These are phyloP conservation scores for Logfia minima DNA, from an alignment of 129 eudicot species.

Conservation along the genomic window DNA sequence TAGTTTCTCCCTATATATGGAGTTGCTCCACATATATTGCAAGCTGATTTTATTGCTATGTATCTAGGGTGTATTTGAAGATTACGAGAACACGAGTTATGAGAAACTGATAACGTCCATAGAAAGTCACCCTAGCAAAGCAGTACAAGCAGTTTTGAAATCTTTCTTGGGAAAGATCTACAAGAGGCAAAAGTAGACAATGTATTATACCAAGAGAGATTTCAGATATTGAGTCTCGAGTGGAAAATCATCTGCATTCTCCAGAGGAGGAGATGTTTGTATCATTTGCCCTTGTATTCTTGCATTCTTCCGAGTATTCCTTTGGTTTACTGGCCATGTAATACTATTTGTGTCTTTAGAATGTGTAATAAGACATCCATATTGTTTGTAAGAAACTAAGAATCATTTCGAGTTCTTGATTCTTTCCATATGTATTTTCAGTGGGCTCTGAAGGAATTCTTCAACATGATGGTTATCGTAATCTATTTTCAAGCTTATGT, in stretches of 20 bases:
- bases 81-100: constrained; percentile 68
- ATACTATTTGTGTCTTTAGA: constrained; percentile 13
- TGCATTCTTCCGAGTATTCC: constrained; percentile 12
- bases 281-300: constrained; percentile 22
- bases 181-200: constrained; percentile 70
- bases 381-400: neutral
- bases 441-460: neutral
- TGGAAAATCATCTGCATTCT: constrained; percentile 8
- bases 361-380: constrained; percentile 19
- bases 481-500: too few species aligned
- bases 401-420: neutral
- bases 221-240: constrained; percentile 4
- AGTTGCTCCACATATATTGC: neutral
- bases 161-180: constrained; percentile 86
- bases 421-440: neutral
- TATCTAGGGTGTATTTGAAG: constrained; percentile 63
- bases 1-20: neutral
- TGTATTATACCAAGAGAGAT: constrained; percentile 2
- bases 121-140: constrained; percentile 72
- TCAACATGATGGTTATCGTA: neutral
- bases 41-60: neutral
- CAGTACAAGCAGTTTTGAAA: constrained; percentile 74
- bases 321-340: constrained; percentile 4
- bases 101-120: constrained; percentile 60
- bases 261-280: constrained; percentile 29